A percentile compares a stretch with the other conserved stretches of the same genome.
These are phyloP conservation scores for Fonsecaea erecta DNA, from an alignment of 2,329 filamentous ascomycete genomes.

Conservation along the genomic window DNA sequence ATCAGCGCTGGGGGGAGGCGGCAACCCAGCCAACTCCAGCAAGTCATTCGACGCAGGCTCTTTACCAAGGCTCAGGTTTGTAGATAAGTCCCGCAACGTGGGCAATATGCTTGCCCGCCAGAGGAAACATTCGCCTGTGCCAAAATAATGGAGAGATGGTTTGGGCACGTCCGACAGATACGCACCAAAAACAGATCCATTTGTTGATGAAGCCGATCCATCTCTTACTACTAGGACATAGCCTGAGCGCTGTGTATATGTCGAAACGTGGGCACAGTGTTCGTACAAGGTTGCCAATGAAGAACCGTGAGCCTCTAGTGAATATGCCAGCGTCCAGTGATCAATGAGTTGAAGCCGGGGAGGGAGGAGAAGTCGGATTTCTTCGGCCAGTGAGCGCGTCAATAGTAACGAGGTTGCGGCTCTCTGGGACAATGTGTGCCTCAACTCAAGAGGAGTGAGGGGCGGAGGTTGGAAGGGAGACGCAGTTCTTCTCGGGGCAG, in stretches of 20 bases:
- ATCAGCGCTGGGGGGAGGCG: slow-evolving; percentile 71
- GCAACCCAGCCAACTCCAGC: slow-evolving; percentile 60
- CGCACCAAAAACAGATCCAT: slow-evolving; percentile 74
- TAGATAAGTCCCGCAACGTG: slow-evolving; percentile 47
- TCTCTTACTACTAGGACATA: slow-evolving; percentile 90
- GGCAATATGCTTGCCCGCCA: slow-evolving; percentile 76
- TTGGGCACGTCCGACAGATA: slow-evolving; percentile 90
- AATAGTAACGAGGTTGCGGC: slow-evolving; percentile 63
- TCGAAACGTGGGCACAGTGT: slow-evolving; percentile 68
- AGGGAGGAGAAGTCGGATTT: slow-evolving; percentile 87
- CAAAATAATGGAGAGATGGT: slow-evolving; percentile 83
- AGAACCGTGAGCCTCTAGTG: slow-evolving; percentile 87
- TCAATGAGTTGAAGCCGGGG: slow-evolving; percentile 85
- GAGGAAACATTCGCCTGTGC: slow-evolving; percentile 94
- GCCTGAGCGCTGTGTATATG: slow-evolving; percentile 70
- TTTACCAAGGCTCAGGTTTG: slow-evolving; percentile 4
- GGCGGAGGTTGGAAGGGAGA: slow-evolving; percentile 88
- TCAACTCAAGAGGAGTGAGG: slow-evolving; percentile 75
- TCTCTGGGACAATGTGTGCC: slow-evolving; percentile 59
- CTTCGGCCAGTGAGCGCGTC: slow-evolving; percentile 77
- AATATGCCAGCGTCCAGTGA: slow-evolving; percentile 85
- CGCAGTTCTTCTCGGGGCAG: slow-evolving; percentile 63
- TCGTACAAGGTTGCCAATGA: slow-evolving; percentile 86
- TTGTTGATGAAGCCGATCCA: slow-evolving; percentile 46
- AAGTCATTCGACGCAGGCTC: slow-evolving; percentile 44